Evolutionary conservation across 176 grass and related monocot species (phyloP).

Genomic region (Carex pumila): DNA sequence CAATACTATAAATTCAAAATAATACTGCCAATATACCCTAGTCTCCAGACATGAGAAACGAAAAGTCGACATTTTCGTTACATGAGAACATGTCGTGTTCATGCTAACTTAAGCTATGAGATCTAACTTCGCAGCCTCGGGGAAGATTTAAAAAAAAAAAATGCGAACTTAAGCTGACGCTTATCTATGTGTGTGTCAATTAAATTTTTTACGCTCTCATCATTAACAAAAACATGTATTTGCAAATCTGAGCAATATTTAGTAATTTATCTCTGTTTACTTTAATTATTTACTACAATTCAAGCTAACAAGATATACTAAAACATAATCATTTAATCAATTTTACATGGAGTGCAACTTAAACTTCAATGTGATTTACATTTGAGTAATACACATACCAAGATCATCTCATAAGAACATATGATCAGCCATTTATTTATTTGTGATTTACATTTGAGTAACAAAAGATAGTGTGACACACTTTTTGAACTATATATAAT

Average conservation of each 20-base stretch:
- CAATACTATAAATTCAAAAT: too few species aligned
- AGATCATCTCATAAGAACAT: neutral
- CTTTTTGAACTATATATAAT: neutral
- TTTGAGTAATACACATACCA: neutral
- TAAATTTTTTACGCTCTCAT: neutral
- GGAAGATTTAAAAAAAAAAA: neutral
- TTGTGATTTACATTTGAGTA: constrained; percentile 1
- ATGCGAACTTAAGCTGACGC: too few species aligned
- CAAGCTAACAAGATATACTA: neutral
- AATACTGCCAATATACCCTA: too few species aligned
- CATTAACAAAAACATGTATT: neutral
- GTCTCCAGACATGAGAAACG: neutral
- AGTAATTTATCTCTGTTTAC: neutral
- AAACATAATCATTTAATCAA: neutral
- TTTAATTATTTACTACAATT: neutral
- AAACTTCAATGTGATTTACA: neutral
- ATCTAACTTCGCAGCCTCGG: too few species aligned
- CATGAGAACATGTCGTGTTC: neutral
- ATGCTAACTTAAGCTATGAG: too few species aligned
- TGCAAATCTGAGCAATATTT: neutral
- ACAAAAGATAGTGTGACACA: neutral
- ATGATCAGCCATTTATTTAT: neutral
- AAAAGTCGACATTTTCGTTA: neutral
- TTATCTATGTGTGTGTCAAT: too few species aligned
- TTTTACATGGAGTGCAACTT: neutral